Percentiles rank a stretch among this genome's conserved stretches.
Conservation (phyloP, 192 early-diverging fungal genomes). For the Powellomyces hirtus region DNA sequence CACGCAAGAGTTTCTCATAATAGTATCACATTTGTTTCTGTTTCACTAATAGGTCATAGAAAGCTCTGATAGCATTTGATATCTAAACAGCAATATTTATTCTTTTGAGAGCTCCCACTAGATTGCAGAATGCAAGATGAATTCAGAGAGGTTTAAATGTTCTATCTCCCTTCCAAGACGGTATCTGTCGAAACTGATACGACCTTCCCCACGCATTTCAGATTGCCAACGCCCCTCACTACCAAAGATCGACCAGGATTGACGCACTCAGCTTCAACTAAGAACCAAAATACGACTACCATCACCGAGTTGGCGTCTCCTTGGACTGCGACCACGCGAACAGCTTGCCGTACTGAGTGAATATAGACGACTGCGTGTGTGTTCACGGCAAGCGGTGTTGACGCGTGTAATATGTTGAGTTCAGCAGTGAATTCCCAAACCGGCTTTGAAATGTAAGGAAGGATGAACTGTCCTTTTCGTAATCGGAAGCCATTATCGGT, state of each 20-base stretch:
- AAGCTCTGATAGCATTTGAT: too few relatives aligned
- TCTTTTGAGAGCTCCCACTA: too few relatives aligned
- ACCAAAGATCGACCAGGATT: conserved; percentile 56
- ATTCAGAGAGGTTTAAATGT: too few relatives aligned
- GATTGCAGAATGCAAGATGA: too few relatives aligned
- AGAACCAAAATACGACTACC: conserved; percentile 51
- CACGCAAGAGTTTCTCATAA: too few relatives aligned
- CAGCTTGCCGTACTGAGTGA: conserved; percentile 55
- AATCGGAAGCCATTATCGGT: conserved; percentile 14
- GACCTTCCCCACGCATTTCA: conserved; percentile 71
- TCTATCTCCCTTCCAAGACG: too few relatives aligned
- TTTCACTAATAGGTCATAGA: too few relatives aligned
- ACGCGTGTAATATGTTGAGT: conserved; percentile 59
- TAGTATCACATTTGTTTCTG: too few relatives aligned
- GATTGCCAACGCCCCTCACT: conserved; percentile 58
- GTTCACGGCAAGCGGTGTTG: conserved; percentile 13
- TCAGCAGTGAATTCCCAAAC: conserved; percentile 64
- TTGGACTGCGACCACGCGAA: conserved; percentile 36
- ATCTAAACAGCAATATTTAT: too few relatives aligned
- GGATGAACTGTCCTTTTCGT: conserved; percentile 31
- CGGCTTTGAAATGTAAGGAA: background rate
- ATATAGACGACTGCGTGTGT: conserved; percentile 58
- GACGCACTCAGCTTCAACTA: conserved; percentile 62
- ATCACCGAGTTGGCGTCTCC: conserved; percentile 10
- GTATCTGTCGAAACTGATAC: too few relatives aligned